Evolutionary conservation across 2,329 filamentous ascomycete genomes (phyloP).

Genomic region (Diplocarpon mali): DNA sequence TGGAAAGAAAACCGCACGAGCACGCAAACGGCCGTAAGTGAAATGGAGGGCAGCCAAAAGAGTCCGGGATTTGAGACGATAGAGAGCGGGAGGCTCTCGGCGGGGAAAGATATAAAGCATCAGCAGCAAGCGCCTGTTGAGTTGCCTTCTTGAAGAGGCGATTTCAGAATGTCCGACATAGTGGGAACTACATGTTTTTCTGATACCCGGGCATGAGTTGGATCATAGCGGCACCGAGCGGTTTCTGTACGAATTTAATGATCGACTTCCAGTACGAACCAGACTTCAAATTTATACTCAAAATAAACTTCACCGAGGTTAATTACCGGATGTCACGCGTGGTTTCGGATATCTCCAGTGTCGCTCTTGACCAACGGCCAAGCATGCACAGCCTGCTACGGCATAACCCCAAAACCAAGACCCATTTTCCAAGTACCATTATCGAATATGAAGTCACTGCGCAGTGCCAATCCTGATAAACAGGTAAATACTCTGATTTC

Average conservation of each 20-base stretch:
- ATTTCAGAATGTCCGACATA: neutral
- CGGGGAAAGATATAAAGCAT: conserved; percentile 22
- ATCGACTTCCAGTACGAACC: no score
- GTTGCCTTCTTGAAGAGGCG: neutral
- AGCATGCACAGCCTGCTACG: no score
- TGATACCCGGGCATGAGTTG: neutral
- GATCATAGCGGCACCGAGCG: neutral
- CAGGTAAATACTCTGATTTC: no score
- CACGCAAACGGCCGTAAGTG: conserved; percentile 10
- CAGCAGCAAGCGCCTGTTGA: conserved; percentile 26
- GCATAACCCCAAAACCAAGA: no score
- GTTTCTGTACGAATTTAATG: neutral
- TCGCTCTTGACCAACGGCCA: no score
- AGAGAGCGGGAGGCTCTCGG: conserved; percentile 1
- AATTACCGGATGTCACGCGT: no score
- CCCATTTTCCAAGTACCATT: no score
- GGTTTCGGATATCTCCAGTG: no score
- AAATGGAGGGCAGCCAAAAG: conserved; percentile 11
- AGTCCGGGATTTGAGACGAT: neutral
- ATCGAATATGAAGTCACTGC: no score
- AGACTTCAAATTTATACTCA: no score
- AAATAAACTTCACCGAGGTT: no score
- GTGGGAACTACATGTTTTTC: neutral
- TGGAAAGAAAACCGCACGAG: conserved; percentile 6
- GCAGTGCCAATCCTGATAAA: no score